These are phyloP conservation scores for Mycogone perniciosa DNA, from an alignment of 2,329 filamentous ascomycete species.

Conservation along the genomic window DNA sequence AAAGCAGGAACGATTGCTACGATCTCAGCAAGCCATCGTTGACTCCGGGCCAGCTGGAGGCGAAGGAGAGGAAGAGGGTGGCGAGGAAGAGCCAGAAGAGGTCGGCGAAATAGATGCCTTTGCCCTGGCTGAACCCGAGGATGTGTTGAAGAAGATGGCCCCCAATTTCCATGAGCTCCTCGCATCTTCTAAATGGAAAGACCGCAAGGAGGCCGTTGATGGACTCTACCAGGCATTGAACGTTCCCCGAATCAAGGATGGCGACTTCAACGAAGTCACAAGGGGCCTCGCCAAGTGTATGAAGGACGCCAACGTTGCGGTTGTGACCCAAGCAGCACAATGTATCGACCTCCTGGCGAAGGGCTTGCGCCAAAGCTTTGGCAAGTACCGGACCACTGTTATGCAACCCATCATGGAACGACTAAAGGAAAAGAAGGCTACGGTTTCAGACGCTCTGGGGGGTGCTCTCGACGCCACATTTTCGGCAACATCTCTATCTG, in stretches of 20 bases:
- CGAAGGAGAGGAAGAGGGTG: constrained; percentile 51
- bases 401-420: constrained; percentile 91
- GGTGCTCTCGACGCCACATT: constrained; percentile 72
- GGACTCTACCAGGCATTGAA: constrained; percentile 70
- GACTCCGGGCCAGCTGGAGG: constrained; percentile 61
- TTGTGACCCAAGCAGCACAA: constrained; percentile 87
- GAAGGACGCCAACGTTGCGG: constrained; percentile 97
- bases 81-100: constrained; percentile 43
- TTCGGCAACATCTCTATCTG: constrained; percentile 61
- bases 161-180: constrained; percentile 77
- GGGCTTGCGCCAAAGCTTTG: constrained; percentile 71
- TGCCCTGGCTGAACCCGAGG: constrained; percentile 78
- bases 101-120: constrained; percentile 69
- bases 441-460: constrained; percentile 81
- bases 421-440: constrained; percentile 92
- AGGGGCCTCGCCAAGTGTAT: constrained; percentile 86
- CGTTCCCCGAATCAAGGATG: constrained; percentile 86
- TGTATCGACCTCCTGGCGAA: constrained; percentile 87
- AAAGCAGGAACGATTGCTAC: constrained; percentile 83
- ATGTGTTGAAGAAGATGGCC: constrained; percentile 75
- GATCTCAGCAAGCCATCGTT: constrained; percentile 80
- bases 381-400: constrained; percentile 71
- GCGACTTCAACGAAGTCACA: constrained; percentile 77
- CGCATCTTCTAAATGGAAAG: constrained; percentile 94
- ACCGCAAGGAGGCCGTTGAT: constrained; percentile 90